Percentiles rank a stretch among this genome's conserved stretches.
Evolutionary conservation across 2,329 filamentous ascomycete species (phyloP).

Genomic region (Hypocrella siamensis): DNA sequence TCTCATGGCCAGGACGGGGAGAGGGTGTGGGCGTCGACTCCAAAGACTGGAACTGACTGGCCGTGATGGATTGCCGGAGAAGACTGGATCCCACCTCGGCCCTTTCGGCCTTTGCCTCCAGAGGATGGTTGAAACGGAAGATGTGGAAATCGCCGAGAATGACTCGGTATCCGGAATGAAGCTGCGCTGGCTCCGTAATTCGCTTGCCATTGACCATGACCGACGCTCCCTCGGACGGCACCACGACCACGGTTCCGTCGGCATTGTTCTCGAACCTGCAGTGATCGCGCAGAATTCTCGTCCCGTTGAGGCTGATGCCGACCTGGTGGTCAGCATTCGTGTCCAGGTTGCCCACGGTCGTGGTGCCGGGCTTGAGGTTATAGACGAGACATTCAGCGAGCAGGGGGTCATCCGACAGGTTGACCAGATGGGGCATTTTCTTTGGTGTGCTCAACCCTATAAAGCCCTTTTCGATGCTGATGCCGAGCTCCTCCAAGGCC

Average conservation of each 20-base stretch:
- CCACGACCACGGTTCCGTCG: conserved; percentile 82
- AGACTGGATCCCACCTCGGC: conserved; percentile 69
- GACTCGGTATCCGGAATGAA: conserved; percentile 85
- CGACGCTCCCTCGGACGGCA: conserved; percentile 79
- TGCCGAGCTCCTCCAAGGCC: conserved; percentile 88
- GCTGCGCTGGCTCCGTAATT: conserved; percentile 67
- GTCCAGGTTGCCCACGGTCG: conserved; percentile 88
- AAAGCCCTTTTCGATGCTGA: conserved; percentile 98
- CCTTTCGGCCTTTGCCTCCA: conserved; percentile 85
- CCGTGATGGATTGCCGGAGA: conserved; percentile 65
- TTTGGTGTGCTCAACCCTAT: conserved; percentile 91
- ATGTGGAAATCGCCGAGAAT: conserved; percentile 98
- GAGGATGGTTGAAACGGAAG: conserved; percentile 93
- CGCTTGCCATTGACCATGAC: conserved; percentile 97
- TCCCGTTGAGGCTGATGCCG: conserved; percentile 87
- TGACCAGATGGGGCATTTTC: conserved; percentile 98
- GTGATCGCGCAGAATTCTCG: conserved; percentile 81
- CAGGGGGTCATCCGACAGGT: conserved; percentile 85
- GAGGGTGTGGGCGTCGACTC: conserved; percentile 29
- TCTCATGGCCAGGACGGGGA: conserved; percentile 49
- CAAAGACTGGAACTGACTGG: conserved; percentile 43
- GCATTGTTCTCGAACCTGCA: conserved; percentile 79
- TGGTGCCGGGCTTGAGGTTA: conserved; percentile 90
- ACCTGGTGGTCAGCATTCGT: conserved; percentile 58
- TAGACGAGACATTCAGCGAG: conserved; percentile 94